These are phyloP conservation scores for Immersiporthe knoxdaviesiana DNA, from an alignment of 2,329 filamentous ascomycete genomes.

Conservation along the genomic window DNA sequence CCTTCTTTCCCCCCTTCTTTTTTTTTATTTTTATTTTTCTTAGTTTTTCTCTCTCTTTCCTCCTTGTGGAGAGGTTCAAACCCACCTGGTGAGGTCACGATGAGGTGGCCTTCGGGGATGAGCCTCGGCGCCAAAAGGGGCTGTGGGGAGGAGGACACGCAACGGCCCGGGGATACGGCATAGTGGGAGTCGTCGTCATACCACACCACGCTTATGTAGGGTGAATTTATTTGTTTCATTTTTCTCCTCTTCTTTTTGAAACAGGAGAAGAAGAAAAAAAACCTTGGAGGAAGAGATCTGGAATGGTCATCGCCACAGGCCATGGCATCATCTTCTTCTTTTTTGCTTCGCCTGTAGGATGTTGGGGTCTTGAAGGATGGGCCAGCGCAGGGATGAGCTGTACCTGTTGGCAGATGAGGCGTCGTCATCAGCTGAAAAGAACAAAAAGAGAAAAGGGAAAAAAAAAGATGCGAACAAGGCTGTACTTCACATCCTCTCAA, in stretches of 20 bases:
- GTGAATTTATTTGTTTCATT: background rate
- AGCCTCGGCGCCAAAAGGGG: background rate
- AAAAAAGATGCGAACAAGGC: too few relatives aligned
- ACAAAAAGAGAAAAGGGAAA: background rate
- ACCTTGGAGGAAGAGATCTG: too few relatives aligned
- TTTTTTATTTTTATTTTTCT: too few relatives aligned
- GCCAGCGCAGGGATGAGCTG: background rate
- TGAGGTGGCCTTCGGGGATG: conserved; percentile 3
- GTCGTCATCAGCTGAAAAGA: background rate
- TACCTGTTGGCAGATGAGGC: background rate
- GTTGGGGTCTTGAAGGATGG: background rate
- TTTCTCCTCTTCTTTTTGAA: background rate
- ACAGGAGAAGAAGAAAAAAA: too few relatives aligned
- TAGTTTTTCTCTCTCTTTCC: too few relatives aligned
- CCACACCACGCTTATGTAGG: background rate
- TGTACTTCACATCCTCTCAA: too few relatives aligned
- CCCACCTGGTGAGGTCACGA: background rate
- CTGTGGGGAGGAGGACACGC: conserved; percentile 1
- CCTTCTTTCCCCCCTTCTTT: too few relatives aligned
- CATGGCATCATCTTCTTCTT: background rate
- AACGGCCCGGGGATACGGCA: conserved; percentile 2
- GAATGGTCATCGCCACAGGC: background rate
- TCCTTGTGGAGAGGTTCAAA: background rate
- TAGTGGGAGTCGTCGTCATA: background rate
- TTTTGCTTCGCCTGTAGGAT: background rate